Evolutionary conservation across 2,329 filamentous ascomycete genomes (phyloP).

Genomic region (Ceratocystis huliohia): DNA sequence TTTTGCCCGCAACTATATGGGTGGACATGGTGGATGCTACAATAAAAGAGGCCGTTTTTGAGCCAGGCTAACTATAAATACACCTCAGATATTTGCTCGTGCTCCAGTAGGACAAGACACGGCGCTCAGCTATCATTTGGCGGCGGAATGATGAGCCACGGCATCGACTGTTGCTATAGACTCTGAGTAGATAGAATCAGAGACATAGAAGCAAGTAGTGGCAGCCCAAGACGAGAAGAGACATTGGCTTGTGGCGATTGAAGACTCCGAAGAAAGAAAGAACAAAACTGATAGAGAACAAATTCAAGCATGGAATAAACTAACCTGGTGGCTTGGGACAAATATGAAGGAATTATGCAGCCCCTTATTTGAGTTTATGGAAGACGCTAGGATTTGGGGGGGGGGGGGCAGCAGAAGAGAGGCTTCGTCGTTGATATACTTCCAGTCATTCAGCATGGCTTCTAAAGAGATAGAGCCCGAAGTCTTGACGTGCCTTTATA

Average conservation of each 20-base stretch:
- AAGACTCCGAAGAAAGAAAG: background rate
- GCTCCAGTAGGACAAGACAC: background rate
- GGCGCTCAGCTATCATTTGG: constrained; percentile 7
- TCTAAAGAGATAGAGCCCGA: too few species aligned
- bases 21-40: background rate
- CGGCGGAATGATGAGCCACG: background rate
- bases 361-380: background rate
- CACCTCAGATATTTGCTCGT: background rate
- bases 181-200: background rate
- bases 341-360: background rate
- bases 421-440: background rate
- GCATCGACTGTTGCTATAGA: background rate
- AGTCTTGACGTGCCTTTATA: too few species aligned
- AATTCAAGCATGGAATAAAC: background rate
- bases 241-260: background rate
- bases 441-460: too few species aligned
- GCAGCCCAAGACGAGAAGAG: background rate
- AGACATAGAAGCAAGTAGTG: background rate
- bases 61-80: background rate
- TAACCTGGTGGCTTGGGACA: background rate
- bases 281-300: background rate
- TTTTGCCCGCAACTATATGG: background rate
- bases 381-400: background rate
- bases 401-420: background rate
- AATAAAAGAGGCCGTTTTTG: background rate